Percentiles rank a stretch among this genome's conserved stretches.
These are phyloP conservation scores for Fusarium austroafricanum DNA, from an alignment of 2,329 filamentous ascomycete genomes.

Conservation along the genomic window DNA sequence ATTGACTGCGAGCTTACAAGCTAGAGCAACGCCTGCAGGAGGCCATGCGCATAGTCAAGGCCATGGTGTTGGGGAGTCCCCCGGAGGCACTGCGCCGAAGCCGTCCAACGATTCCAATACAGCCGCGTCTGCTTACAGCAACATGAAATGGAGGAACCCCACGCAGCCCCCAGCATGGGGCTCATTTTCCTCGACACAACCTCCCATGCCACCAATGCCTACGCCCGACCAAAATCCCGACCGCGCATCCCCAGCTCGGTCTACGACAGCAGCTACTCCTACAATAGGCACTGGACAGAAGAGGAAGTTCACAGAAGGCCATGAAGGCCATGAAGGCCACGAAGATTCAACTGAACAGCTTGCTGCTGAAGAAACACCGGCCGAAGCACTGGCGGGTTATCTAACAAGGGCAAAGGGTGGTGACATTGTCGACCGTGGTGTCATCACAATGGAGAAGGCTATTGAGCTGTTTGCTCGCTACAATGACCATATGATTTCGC, in stretches of 20 bases:
- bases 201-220: constrained; percentile 11
- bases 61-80: constrained; percentile 23
- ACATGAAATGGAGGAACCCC: constrained; percentile 20
- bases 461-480: constrained; percentile 68
- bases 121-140: constrained; percentile 15
- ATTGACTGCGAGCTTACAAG: constrained; percentile 81
- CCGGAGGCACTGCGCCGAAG: constrained; percentile 15
- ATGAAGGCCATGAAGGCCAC: constrained; percentile 37
- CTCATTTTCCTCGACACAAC: constrained; percentile 21
- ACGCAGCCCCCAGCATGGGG: constrained; percentile 35
- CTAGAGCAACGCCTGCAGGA: constrained; percentile 52
- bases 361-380: constrained; percentile 25
- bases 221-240: constrained; percentile 31
- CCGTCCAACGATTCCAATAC: constrained; percentile 14
- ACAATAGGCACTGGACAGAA: constrained; percentile 46
- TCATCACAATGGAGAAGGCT: constrained; percentile 68
- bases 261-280: constrained; percentile 13
- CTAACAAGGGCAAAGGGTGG: constrained; percentile 48
- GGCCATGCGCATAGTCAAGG: constrained; percentile 12
- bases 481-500: constrained; percentile 67
- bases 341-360: constrained; percentile 31
- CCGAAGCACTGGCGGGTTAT: constrained; percentile 38
- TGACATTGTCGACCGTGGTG: constrained; percentile 69
- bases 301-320: constrained; percentile 47
- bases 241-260: constrained; percentile 18